Conservation (phyloP, 1,284 basidiomycete species). For the Peniophora sp. region DNA sequence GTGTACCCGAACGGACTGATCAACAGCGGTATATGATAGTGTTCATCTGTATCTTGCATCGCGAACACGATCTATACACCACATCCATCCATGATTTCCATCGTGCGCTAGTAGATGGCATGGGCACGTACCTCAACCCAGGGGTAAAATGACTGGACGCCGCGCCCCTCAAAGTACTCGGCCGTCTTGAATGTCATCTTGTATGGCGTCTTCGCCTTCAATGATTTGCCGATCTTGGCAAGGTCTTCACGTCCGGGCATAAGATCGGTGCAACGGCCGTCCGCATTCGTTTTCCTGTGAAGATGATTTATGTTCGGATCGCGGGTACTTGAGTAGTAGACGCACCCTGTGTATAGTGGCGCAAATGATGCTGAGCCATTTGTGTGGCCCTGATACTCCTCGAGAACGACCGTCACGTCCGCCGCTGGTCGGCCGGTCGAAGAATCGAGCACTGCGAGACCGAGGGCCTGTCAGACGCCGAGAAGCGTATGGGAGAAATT, state of each 20-base stretch:
- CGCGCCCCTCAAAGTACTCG: constrained; percentile 66
- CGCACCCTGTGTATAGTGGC: constrained; percentile 30
- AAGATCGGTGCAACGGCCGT: constrained; percentile 76
- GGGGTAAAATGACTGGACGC: constrained; percentile 76
- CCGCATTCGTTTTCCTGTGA: constrained; percentile 67
- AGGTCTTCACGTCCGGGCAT: constrained; percentile 43
- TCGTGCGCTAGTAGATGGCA: neutral
- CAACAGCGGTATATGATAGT: constrained; percentile 87
- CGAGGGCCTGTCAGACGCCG: neutral
- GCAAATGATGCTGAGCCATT: constrained; percentile 11
- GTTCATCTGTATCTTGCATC: constrained; percentile 62
- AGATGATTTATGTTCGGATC: neutral
- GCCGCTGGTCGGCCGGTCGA: constrained; percentile 75
- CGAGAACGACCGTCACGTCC: constrained; percentile 57
- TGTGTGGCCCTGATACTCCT: constrained; percentile 25
- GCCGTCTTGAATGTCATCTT: constrained; percentile 83
- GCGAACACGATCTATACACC: constrained; percentile 63
- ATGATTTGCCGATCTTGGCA: constrained; percentile 27
- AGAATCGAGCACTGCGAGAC: constrained; percentile 74
- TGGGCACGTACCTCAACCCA: constrained; percentile 67
- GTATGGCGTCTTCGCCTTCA: constrained; percentile 54
- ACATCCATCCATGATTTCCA: neutral
- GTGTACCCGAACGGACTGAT: constrained; percentile 91
- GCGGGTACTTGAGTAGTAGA: constrained; percentile 41
- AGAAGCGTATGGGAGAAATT: neutral